phyloP scores from a whole-genome alignment of 257 asterid genomes.

The Parsonsia alboflavescens region DNA sequence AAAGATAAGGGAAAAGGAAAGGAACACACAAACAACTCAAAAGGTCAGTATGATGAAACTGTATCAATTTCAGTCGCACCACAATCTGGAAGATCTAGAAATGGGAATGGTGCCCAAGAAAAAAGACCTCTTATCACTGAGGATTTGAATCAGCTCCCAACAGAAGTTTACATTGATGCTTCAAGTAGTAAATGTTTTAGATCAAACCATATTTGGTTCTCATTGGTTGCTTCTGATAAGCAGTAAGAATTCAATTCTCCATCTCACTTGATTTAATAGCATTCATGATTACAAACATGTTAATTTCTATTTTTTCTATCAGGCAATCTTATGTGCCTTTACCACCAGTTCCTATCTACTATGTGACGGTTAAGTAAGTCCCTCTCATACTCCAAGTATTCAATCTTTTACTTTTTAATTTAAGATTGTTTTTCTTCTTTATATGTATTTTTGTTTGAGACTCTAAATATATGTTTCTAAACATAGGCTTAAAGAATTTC shows the following conservation, averaged over 20 bases:
- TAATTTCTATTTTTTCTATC: background rate
- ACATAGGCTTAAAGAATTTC: background rate
- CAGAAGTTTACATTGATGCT: constrained; percentile 4
- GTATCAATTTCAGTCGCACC: background rate
- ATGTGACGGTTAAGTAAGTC: constrained; percentile 25
- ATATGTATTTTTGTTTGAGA: background rate
- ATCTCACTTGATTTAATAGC: background rate
- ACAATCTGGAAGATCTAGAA: background rate
- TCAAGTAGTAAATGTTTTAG: background rate
- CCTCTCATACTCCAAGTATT: background rate
- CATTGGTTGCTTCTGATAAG: constrained; percentile 20
- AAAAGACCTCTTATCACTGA: constrained; percentile 5
- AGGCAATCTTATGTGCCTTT: constrained; percentile 14
- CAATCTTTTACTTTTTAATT: too few relatives aligned
- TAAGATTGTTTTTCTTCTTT: background rate
- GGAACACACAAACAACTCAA: background rate
- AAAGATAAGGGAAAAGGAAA: background rate
- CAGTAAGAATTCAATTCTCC: constrained; percentile 18
- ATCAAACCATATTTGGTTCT: constrained; percentile 20
- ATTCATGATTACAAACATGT: background rate
- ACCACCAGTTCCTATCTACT: constrained; percentile 15
- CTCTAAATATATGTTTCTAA: background rate
- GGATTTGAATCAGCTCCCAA: constrained; percentile 15
- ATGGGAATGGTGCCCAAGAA: background rate
- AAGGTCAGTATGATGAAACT: background rate